Evolutionary conservation across 768 basidiomycete genomes (phyloP), one percentile per base, ranked within the genome.

Genomic region (Sporobolomyces phaffii): DNA sequence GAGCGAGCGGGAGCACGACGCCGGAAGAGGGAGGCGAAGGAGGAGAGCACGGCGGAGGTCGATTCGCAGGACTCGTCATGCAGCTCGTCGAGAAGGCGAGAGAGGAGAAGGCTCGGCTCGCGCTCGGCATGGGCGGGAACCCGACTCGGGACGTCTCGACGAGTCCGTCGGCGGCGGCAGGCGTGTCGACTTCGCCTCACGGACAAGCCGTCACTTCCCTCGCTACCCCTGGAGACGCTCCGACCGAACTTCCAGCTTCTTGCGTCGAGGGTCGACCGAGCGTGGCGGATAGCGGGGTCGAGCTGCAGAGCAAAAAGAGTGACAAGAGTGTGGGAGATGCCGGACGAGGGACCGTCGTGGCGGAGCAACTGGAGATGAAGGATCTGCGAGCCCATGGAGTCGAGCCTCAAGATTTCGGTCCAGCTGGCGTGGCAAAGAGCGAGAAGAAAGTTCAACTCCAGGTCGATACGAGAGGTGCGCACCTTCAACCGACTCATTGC

Each of bases 71-170:
- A 20, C 60, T 72, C 31, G 70, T 72, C 22, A 58, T 53, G 60
- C 59, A 64, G 49, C 31, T 72, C 22, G 64, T 72, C 45, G 62
- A 65, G 34, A 72, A 65, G 60, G 64, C 64, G 53, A 36, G 65
- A 15, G 70, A 72, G 38, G 69, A 71, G 51, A 71, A 67, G 50
- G 65, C 62, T 4, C 38, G 66, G 1, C n/a, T 69, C 26, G 62
- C 65, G 47, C n/a, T 60, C 8, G 65, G 70, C 5, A 45, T 60
- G 62, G 41, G 28, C 15, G 34, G 41, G 26, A n/a, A 45, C 22
- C 41, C 57, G 26, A 6, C n/a, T 17, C 22, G 26, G 14, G 51
- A 29, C 26, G 13, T 9, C 3, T 29, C 50, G 43, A 24, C 56
- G 64, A 26, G 20, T 17, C 50, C 50, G 22, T 34, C 58, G 33